phyloP scores from a whole-genome alignment of 2,329 filamentous ascomycete genomes.

The Fusarium solani-melongenae region DNA sequence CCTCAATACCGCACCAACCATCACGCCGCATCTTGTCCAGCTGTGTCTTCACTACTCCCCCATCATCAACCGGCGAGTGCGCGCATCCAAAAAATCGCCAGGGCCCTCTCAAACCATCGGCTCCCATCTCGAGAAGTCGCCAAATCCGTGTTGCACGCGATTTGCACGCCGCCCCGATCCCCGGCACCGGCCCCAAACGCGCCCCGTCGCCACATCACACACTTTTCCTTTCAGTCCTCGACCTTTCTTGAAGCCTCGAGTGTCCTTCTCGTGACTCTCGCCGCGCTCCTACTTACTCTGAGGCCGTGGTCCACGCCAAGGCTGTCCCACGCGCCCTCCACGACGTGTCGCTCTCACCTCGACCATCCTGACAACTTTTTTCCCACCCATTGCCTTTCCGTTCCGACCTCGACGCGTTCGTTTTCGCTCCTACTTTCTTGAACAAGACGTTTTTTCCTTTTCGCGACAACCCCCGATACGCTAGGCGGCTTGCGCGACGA shows the following conservation, averaged over 20 bases:
- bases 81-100: conserved; percentile 73
- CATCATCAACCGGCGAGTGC: conserved; percentile 63
- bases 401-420: conserved; percentile 44
- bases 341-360: conserved; percentile 42
- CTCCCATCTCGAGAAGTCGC: conserved; percentile 65
- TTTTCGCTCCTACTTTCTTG: conserved; percentile 30
- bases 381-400: conserved; percentile 28
- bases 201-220: conserved; percentile 53
- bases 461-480: conserved; percentile 39
- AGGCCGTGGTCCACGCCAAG: conserved; percentile 35
- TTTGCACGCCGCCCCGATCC: conserved; percentile 60
- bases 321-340: conserved; percentile 43
- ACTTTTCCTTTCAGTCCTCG: conserved; percentile 55
- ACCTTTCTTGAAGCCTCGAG: conserved; percentile 39
- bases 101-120: conserved; percentile 69
- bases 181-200: conserved; percentile 55
- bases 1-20: conserved; percentile 57
- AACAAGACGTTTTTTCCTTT: conserved; percentile 30
- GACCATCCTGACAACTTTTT: conserved; percentile 31
- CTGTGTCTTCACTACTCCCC: conserved; percentile 65
- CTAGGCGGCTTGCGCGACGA: conserved; percentile 38
- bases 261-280: conserved; percentile 36
- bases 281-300: conserved; percentile 39
- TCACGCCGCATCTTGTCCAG: conserved; percentile 62
- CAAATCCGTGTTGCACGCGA: conserved; percentile 66